These are phyloP conservation scores for Serendipita sp. DNA, from an alignment of 768 basidiomycete species.

Conservation along the genomic window DNA sequence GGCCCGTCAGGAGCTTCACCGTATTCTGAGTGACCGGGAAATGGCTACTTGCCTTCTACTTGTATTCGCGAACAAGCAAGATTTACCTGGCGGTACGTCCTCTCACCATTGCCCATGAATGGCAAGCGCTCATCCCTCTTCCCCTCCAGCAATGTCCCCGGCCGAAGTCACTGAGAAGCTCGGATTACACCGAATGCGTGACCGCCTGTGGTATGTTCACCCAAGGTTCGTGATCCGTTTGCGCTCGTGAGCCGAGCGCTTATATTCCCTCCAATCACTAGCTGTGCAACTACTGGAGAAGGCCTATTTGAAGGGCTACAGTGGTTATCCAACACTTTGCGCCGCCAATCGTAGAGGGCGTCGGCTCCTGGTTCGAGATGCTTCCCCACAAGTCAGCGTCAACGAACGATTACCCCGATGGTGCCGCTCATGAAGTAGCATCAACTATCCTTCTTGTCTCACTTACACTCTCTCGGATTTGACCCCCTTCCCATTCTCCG, in stretches of 20 bases:
- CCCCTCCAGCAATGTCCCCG: constrained; percentile 79
- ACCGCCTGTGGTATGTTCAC: constrained; percentile 98
- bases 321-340: constrained; percentile 96
- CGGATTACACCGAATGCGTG: constrained; percentile 88
- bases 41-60: constrained; percentile 96
- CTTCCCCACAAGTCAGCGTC: not conserved
- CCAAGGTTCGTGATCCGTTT: constrained; percentile 51
- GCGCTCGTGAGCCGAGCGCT: not conserved
- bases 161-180: constrained; percentile 97
- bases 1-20: constrained; percentile 87
- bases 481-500: not conserved
- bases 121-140: not conserved
- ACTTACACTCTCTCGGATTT: not conserved
- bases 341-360: constrained; percentile 40
- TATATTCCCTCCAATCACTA: constrained; percentile 19
- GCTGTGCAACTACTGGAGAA: constrained; percentile 93
- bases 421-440: not conserved
- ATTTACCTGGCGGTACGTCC: constrained; percentile 79
- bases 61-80: constrained; percentile 99
- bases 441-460: not conserved
- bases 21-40: constrained; percentile 90
- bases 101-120: not conserved
- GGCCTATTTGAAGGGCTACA: constrained; percentile 94
- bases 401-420: not conserved
- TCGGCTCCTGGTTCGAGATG: not conserved